Percentiles rank a stretch among this genome's conserved stretches.
phyloP scores from a whole-genome alignment of 805 yeast genomes.

The Metschnikowia reukaufii region DNA sequence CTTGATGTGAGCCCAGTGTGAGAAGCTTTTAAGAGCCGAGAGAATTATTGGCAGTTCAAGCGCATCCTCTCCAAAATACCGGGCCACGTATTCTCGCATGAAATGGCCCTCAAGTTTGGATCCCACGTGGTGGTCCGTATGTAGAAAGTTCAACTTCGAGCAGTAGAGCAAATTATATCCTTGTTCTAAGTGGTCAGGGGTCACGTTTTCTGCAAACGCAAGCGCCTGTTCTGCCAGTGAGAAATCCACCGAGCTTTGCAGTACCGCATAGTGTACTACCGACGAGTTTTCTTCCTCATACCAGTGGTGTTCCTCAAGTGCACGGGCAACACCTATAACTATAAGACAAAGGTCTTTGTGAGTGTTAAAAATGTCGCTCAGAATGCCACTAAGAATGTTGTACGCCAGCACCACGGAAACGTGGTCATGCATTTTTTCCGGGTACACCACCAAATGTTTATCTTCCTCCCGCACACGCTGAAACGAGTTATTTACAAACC shows the following conservation, averaged over 20 bases:
- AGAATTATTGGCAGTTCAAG: conserved; percentile 43
- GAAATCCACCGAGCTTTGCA: conserved; percentile 33
- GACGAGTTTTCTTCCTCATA: conserved; percentile 46
- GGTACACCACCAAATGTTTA: conserved; percentile 46
- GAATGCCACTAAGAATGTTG: conserved; percentile 37
- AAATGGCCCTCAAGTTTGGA: conserved; percentile 49
- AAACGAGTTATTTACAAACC: conserved; percentile 48
- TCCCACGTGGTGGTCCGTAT: conserved; percentile 56
- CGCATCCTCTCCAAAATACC: conserved; percentile 42
- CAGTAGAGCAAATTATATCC: conserved; percentile 47
- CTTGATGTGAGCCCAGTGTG: conserved; percentile 55
- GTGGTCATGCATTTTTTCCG: conserved; percentile 28
- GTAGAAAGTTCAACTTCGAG: conserved; percentile 51
- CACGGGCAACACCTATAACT: conserved; percentile 50
- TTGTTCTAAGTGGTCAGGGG: conserved; percentile 35
- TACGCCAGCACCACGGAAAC: conserved; percentile 45
- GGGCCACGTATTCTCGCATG: conserved; percentile 38
- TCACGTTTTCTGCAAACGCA: conserved; percentile 26
- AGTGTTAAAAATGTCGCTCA: conserved; percentile 30
- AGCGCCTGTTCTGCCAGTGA: conserved; percentile 19
- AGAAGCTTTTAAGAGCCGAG: conserved; percentile 49
- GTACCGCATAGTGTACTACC: conserved; percentile 36
- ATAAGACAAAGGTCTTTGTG: conserved; percentile 46
- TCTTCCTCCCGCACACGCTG: conserved; percentile 50
- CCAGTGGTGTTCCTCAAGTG: conserved; percentile 51